phyloP scores from a whole-genome alignment of 495 filamentous ascomycete genomes.

The Penicillium paxilli region DNA sequence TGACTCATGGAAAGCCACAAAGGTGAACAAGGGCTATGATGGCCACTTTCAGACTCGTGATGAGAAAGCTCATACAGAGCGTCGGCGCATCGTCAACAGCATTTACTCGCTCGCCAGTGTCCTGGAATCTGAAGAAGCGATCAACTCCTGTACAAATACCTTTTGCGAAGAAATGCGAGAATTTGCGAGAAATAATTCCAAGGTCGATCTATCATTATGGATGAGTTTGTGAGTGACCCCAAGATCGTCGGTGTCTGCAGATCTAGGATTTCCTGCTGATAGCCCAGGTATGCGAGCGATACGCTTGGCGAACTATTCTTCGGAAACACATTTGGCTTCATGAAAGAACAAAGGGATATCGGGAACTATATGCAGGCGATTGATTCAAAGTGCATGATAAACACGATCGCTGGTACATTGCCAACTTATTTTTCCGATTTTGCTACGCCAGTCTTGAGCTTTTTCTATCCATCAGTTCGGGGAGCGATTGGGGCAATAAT shows the following conservation, averaged over 20 bases:
- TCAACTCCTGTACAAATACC: slow-evolving; percentile 27
- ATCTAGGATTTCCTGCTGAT: too few relatives aligned
- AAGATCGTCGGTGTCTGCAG: background rate
- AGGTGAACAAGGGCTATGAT: slow-evolving; percentile 9
- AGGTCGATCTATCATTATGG: slow-evolving; percentile 23
- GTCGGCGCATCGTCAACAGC: slow-evolving; percentile 30
- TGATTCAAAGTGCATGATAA: slow-evolving; percentile 11
- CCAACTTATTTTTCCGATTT: background rate
- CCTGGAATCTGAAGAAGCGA: slow-evolving; percentile 27
- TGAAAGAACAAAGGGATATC: slow-evolving; percentile 17
- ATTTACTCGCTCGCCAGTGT: slow-evolving; percentile 32
- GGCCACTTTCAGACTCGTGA: slow-evolving; percentile 20
- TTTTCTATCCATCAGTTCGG: background rate
- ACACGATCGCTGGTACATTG: background rate
- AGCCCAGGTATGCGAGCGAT: slow-evolving; percentile 34
- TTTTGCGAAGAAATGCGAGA: slow-evolving; percentile 19
- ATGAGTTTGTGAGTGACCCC: slow-evolving; percentile 12
- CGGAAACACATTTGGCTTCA: slow-evolving; percentile 37
- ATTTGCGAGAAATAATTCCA: slow-evolving; percentile 19
- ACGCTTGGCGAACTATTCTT: slow-evolving; percentile 40
- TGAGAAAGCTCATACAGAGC: slow-evolving; percentile 27
- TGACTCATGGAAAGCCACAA: background rate
- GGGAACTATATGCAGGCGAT: slow-evolving; percentile 18
- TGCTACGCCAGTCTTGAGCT: background rate
- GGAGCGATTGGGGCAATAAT: background rate